Evolutionary conservation across 495 filamentous ascomycete genomes (phyloP), one percentile per base, ranked within the genome.

Genomic region (Ramalina intermedia): DNA sequence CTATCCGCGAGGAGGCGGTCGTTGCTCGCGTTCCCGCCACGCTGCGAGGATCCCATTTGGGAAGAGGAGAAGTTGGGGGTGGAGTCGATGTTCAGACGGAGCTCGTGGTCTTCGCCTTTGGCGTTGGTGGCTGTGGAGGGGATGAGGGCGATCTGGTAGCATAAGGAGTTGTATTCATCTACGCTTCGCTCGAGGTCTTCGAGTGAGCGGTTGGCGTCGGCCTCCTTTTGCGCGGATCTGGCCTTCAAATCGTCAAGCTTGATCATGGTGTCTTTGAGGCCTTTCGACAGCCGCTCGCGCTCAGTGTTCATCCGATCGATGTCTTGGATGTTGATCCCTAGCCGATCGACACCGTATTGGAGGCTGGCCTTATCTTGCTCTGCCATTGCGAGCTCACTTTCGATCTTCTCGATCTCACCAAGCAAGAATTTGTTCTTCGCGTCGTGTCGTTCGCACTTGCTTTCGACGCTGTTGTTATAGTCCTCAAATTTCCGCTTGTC

Each of bases 281-380:
- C 82, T 57, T 82, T 90, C 45, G 91, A 84, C 29, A 96, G 74
- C 12, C 93, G 81, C 59, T 96, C 91, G 29, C 89, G 80, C 62
- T 96, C 91, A 18, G 82, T 79, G 54, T 85, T 94, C 90, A 99
- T 95, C 58, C 88, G 89, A 72, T 99, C 91, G 62, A 99, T 96
- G 69, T 96, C 93, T 62, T 86, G 82, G 58, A 93, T 89, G 41
- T 85, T 91, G 55, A 99, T 87, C 4, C 90, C 91, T 59, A 93
- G 86, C 51, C 79, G 79, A 60, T 96, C 89, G 37, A 99, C 84
- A 14, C 82, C 80, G 29, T 80, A 75, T 59, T 96, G 87, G 23
- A 96, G 74, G 16, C 74, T 71, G n/a, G 73, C 65, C 46, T 81
- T 78, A 60, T 96, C 90, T 9, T 82, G 75, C 49, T 96, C 89